A percentile compares a stretch with the other conserved stretches of the same genome.
Conservation (phyloP, 306 rosid genomes). For the Dalbergia oliveri region DNA sequence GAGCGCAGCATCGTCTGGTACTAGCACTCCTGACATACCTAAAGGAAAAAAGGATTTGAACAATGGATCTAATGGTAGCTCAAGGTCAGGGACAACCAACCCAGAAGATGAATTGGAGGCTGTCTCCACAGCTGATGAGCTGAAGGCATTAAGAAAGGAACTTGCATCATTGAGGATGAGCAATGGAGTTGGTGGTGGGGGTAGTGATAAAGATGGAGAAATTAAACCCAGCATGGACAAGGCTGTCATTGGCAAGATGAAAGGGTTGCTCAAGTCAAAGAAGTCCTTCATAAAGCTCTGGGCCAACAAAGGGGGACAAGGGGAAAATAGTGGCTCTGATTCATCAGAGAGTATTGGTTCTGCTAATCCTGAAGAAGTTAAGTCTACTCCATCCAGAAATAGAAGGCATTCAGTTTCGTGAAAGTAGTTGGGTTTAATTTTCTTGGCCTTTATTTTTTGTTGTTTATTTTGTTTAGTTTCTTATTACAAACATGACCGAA, state of each 20-base stretch:
- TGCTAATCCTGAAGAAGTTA: conserved; percentile 86
- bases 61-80: conserved; percentile 80
- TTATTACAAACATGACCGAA: conserved; percentile 48
- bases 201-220: conserved; percentile 63
- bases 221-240: conserved; percentile 63
- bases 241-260: conserved; percentile 84
- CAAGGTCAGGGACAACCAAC: conserved; percentile 85
- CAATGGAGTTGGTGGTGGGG: conserved; percentile 60
- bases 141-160: conserved; percentile 85
- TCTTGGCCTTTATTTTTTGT: conserved; percentile 33
- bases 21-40: conserved; percentile 92
- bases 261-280: conserved; percentile 82
- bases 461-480: conserved; percentile 36
- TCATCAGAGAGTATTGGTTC: conserved; percentile 89
- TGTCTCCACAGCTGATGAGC: conserved; percentile 81
- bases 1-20: conserved; percentile 78
- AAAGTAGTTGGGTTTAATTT: conserved; percentile 46
- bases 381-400: conserved; percentile 89
- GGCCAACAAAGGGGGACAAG: conserved; percentile 88
- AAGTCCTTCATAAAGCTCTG: conserved; percentile 79
- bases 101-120: conserved; percentile 84
- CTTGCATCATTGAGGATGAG: conserved; percentile 81
- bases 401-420: conserved; percentile 96
- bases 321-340: conserved; percentile 92
- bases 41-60: conserved; percentile 75